These are phyloP conservation scores for Pontederia crassipes DNA, from an alignment of 176 grass and related monocot species.

Conservation along the genomic window DNA sequence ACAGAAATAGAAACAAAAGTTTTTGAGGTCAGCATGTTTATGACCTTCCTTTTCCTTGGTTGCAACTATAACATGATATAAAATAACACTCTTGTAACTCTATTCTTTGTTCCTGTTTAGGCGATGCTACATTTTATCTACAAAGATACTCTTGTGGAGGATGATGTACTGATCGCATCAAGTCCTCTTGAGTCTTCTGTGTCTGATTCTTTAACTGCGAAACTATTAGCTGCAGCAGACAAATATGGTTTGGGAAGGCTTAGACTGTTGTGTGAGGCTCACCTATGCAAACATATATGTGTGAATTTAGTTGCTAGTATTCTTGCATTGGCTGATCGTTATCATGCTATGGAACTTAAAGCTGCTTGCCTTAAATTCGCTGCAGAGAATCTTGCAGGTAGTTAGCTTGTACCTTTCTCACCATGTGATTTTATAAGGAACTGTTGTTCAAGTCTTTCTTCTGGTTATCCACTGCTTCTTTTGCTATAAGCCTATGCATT, in stretches of 20 bases:
- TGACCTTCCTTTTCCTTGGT: not conserved
- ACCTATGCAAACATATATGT: not conserved
- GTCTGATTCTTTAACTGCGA: not conserved
- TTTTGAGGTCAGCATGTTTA: not conserved
- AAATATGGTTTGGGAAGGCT: constrained; percentile 3
- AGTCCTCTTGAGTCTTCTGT: not conserved
- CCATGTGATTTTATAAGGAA: no score
- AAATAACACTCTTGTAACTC: not conserved
- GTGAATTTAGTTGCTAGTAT: not conserved
- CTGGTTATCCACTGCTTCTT: no score
- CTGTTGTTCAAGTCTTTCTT: no score
- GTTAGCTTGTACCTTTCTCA: no score
- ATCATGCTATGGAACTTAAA: not conserved
- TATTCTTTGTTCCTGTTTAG: not conserved
- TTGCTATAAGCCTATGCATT: no score
- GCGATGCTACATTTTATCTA: constrained; percentile 6
- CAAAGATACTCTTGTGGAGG: not conserved
- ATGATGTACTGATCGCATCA: not conserved
- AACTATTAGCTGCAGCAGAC: constrained; percentile 6
- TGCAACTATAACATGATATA: not conserved
- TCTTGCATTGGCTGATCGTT: not conserved
- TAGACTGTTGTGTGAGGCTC: not conserved
- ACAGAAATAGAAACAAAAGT: not conserved
- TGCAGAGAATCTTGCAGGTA: not conserved
- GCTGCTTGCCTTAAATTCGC: constrained; percentile 3